Percentiles rank a stretch among this genome's conserved stretches.
phyloP scores from a whole-genome alignment of 352 stramenopile genomes.

The Phytophthora colocasiae region DNA sequence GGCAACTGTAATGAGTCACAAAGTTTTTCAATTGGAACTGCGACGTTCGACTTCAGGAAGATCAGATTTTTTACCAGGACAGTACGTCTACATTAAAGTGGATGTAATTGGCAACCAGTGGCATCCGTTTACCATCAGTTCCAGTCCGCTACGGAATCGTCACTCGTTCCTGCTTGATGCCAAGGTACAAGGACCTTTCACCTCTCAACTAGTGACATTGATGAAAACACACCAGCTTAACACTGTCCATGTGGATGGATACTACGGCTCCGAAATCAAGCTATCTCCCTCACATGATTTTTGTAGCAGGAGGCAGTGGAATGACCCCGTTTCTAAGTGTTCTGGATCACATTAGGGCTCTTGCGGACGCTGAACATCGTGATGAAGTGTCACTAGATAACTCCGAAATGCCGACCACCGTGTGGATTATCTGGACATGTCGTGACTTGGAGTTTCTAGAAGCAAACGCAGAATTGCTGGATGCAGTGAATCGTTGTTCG shows the following conservation, averaged over 20 bases:
- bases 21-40: conserved; percentile 67
- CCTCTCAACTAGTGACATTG: conserved; percentile 50
- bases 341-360: conserved; percentile 57
- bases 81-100: conserved; percentile 82
- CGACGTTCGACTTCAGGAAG: conserved; percentile 32
- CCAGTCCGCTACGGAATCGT: conserved; percentile 54
- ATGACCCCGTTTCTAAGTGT: conserved; percentile 80
- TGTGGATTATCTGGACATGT: conserved; percentile 67
- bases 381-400: conserved; percentile 25
- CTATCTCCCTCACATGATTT: conserved; percentile 65
- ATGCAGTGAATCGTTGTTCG: conserved; percentile 46
- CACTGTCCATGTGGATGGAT: conserved; percentile 69
- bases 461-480: conserved; percentile 49
- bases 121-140: conserved; percentile 81
- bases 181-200: conserved; percentile 75
- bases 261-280: conserved; percentile 68
- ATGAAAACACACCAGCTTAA: conserved; percentile 51
- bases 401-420: conserved; percentile 40
- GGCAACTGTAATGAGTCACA: conserved; percentile 43
- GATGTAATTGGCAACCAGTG: conserved; percentile 64
- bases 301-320: conserved; percentile 71
- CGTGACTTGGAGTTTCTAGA: conserved; percentile 57
- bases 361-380: conserved; percentile 28
- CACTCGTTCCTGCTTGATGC: conserved; percentile 60
- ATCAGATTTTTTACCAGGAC: conserved; percentile 54